phyloP scores from a whole-genome alignment of 208 protist genomes.

The Acanthamoeba polyphaga region DNA sequence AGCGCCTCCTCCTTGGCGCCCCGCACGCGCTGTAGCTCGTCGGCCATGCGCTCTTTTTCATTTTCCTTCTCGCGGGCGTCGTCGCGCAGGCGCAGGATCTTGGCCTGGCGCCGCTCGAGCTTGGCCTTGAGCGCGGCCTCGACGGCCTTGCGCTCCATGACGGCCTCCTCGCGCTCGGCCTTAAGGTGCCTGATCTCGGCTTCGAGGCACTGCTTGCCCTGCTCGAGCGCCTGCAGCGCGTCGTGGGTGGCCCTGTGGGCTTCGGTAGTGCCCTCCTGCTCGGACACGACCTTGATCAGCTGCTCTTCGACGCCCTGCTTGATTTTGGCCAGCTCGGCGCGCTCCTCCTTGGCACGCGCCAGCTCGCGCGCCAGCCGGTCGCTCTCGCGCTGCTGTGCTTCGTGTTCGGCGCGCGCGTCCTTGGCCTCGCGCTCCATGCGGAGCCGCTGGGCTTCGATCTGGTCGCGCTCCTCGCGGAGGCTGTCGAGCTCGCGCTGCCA shows the following conservation, averaged over 20 bases:
- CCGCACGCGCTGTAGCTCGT: background rate
- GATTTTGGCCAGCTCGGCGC: constrained; percentile 3
- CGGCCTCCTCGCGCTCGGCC: constrained; percentile 8
- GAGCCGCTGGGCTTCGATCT: background rate
- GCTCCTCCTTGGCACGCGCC: background rate
- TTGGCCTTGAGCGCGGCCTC: background rate
- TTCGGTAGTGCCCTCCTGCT: constrained; percentile 4
- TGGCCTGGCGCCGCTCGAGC: background rate
- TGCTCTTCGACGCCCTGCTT: constrained; percentile 16
- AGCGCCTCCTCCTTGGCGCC: constrained; percentile 33
- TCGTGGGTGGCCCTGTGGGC: background rate
- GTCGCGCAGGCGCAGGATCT: background rate
- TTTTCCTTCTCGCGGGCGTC: background rate
- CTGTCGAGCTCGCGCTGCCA: background rate
- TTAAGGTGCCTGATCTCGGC: background rate
- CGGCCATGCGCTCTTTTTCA: background rate
- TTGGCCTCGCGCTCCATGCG: constrained; percentile 1
- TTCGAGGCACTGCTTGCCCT: constrained; percentile 3
- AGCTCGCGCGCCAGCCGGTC: background rate
- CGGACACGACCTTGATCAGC: constrained; percentile 14
- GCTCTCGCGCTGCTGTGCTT: background rate
- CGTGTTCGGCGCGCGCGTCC: constrained; percentile 35
- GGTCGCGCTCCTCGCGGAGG: background rate
- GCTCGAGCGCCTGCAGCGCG: constrained; percentile 10
- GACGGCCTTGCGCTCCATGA: background rate